Conservation (phyloP, 306 rosid genomes). For the Medicago truncatula region DNA sequence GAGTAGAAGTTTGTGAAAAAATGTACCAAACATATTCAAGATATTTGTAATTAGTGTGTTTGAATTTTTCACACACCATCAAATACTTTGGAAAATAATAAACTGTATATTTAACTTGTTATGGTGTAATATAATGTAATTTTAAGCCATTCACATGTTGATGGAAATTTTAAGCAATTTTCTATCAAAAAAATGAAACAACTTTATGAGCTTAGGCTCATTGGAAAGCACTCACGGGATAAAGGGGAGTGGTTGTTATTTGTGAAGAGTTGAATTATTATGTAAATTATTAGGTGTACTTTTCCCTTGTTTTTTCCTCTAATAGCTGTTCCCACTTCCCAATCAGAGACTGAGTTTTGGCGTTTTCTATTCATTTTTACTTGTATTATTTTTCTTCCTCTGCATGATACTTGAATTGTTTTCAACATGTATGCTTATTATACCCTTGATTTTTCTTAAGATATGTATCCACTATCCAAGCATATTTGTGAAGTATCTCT, state of each 20-base stretch:
- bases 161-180: neutral
- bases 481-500: no score
- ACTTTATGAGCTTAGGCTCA: slow-evolving; percentile 35
- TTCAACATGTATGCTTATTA: no score
- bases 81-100: slow-evolving; percentile 40
- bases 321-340: slow-evolving; percentile 9
- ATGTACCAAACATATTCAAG: slow-evolving; percentile 33
- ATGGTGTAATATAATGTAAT: slow-evolving; percentile 48
- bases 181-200: neutral
- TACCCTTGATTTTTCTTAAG: no score
- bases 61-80: slow-evolving; percentile 46
- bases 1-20: slow-evolving; percentile 39
- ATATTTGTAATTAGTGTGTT: slow-evolving; percentile 55
- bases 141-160: neutral
- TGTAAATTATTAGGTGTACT: slow-evolving; percentile 24
- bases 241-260: slow-evolving; percentile 5
- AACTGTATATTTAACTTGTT: slow-evolving; percentile 52
- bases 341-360: slow-evolving; percentile 33
- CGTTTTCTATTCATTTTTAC: slow-evolving; percentile 12
- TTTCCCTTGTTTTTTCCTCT: slow-evolving; percentile 2
- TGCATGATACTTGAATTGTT: no score
- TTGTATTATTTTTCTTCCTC: no score
- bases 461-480: no score
- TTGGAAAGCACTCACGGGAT: slow-evolving; percentile 39
- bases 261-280: slow-evolving; percentile 21